These are phyloP conservation scores for Saitozyma podzolica DNA, from an alignment of 768 basidiomycete genomes.

Conservation along the genomic window DNA sequence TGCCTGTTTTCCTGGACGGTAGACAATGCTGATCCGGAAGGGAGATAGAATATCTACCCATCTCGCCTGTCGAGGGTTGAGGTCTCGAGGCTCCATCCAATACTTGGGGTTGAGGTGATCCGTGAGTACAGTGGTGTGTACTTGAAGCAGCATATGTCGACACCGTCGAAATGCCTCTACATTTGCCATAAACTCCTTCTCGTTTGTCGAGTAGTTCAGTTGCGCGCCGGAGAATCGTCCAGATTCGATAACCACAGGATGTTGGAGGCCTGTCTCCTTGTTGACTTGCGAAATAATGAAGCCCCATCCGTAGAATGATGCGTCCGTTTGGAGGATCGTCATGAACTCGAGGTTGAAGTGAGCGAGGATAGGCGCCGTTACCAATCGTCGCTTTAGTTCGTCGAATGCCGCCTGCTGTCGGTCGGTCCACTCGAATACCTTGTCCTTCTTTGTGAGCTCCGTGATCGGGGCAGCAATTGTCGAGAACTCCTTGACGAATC, in stretches of 20 bases:
- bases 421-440: constrained; percentile 4
- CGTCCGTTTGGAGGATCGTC: constrained; percentile 33
- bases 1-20: constrained; percentile 19
- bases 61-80: constrained; percentile 56
- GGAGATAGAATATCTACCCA: constrained; percentile 51
- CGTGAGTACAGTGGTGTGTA: constrained; percentile 1
- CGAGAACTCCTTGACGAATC: constrained; percentile 35
- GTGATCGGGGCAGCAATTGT: constrained; percentile 17
- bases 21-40: constrained; percentile 15
- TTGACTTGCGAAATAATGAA: constrained; percentile 44
- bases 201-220: constrained; percentile 58
- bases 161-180: constrained; percentile 41
- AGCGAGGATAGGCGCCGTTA: too few species aligned
- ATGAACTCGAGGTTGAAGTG: constrained; percentile 14
- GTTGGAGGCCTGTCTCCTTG: neutral
- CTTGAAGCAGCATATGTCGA: constrained; percentile 7
- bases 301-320: constrained; percentile 45
- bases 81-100: constrained; percentile 36
- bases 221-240: constrained; percentile 45
- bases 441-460: constrained; percentile 15
- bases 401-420: constrained; percentile 11
- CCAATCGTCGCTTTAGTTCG: too few species aligned
- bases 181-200: constrained; percentile 60
- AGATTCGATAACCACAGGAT: constrained; percentile 26
- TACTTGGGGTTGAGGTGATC: constrained; percentile 14